Base-by-base conservation (phyloP, 2,329 filamentous ascomycete species). In the Claviceps africana region DNA sequence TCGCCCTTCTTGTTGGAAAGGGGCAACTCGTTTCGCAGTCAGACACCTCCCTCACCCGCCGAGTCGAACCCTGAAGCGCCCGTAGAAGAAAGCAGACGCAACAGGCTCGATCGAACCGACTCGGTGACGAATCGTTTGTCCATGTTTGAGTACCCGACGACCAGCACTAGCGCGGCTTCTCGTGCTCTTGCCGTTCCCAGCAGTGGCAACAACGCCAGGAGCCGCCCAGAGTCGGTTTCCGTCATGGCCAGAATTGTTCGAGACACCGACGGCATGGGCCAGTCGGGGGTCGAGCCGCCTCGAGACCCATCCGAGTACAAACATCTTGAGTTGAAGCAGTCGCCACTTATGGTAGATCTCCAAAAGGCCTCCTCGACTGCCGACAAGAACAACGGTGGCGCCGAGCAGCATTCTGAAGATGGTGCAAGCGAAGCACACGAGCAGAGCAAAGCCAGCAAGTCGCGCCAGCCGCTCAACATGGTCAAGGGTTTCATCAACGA, bases 241-340 rank as follows among this genome's bases (percentile, higher is more conserved):
- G 89, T 95, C 11, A 93, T 86, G 19, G 87, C 90, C 48, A 81
- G 84, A 50, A 95, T 95, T 56, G 72, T 95, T 39, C 81, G 88
- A 47, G 85, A 86, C 57, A 72, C 76, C 11, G 65, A 77, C 28
- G 8, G 28, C 35, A 64, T 64, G 21, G 67, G 69, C 43, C 65
- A 67, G 5, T 69, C 65, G 53, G 63, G 64, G 21, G 61, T 70
- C 2, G 74, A 77, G 19, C 59, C 64, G 2, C 66, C 65, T 2
- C 67, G 64, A 39, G 72, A 73, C 49, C 60, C 63, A 19, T 65
- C 62, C 2, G 77, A 79, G 19, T 74, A 70, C 55, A 64, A 62
- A 39, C 70, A 72, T 6, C 56, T 78, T 40, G 75, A 81, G 19
- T 64, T 82, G 21, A 78, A 76, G 63, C 74, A 81, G 58, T 82